phyloP scores from a whole-genome alignment of 2,329 filamentous ascomycete genomes.

The Microsporum canis region DNA sequence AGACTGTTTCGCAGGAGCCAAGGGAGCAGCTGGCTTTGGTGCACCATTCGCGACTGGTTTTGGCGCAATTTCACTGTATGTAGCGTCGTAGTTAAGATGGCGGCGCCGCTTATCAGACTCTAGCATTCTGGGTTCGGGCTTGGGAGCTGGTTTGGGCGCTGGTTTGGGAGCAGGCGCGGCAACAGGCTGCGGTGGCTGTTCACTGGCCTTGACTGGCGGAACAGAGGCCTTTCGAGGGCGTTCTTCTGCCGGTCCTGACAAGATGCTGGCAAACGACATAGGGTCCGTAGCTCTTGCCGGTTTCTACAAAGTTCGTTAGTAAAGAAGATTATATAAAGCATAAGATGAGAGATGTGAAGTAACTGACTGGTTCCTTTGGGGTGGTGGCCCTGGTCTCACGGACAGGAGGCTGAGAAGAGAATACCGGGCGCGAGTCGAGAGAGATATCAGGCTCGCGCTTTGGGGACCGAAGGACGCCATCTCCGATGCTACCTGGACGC shows the following conservation, averaged over 20 bases:
- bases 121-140: constrained; percentile 19
- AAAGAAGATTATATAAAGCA: not conserved
- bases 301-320: constrained; percentile 40
- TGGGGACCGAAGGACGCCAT: constrained; percentile 31
- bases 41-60: constrained; percentile 20
- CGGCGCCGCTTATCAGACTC: constrained; percentile 21
- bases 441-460: constrained; percentile 29
- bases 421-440: constrained; percentile 14
- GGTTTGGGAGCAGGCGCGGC: constrained; percentile 12
- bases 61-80: constrained; percentile 14
- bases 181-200: constrained; percentile 19
- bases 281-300: constrained; percentile 66
- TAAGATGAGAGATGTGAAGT: not conserved
- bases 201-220: constrained; percentile 23
- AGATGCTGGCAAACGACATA: constrained; percentile 93
- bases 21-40: constrained; percentile 14
- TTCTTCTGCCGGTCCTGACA: constrained; percentile 64
- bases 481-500: constrained; percentile 29
- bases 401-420: constrained; percentile 24
- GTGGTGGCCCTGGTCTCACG: constrained; percentile 26
- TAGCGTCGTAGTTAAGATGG: constrained; percentile 17
- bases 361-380: constrained; percentile 32
- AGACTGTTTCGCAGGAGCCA: constrained; percentile 39
- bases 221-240: constrained; percentile 39
- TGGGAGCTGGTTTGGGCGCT: not conserved